Base-by-base conservation (phyloP, 768 basidiomycete genomes). In the Clitopilus passeckerianus region DNA sequence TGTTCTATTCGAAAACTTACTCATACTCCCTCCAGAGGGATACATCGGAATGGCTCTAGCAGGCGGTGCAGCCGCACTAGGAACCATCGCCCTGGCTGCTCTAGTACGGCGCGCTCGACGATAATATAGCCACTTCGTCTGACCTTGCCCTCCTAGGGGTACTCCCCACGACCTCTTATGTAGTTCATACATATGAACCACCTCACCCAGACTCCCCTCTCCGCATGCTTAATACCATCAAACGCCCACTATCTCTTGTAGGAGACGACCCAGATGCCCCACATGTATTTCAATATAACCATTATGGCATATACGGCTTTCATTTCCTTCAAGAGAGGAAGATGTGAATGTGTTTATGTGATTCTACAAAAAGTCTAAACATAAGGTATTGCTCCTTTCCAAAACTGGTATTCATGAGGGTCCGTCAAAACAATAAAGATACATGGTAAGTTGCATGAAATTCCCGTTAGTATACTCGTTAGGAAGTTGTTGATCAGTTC, bases 11-110 rank as follows among this genome's bases (percentile, higher is more conserved):
- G 12, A 54, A 27, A 14, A 52, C 54, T 63, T 57, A 58, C 53
- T 4, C 27, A 30, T 4, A 64, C 30, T 58, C 59, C 5, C 60
- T 9, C 6, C 71, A 95, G 96, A 99, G 73, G 95, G 95, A n/a
- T 98, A 98, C 71, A 92, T 98, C 54, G 97, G 97, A 53, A 94
- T 99, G 89, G 97, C 95, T 14, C 80, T 99, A 44, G 93, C 87
- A 18, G 95, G 95, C 55, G 93, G 95, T 57, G 89, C 84, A 43
- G 94, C 91, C 14, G 95, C 96, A 14, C 67, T 96, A 20, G 91
- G 93, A 56, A 86, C 90, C 30, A 72, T 93, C 53, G 70, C 90
- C 59, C 59, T 93, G 58, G 89, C 91, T 70, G 77, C 84, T 75
- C 77, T 93, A 68, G 80, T 94, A 84, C 90, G 92, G 86, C 91